Percentiles rank a stretch among this genome's conserved stretches.
Evolutionary conservation across 768 basidiomycete species (phyloP).

Genomic region (Arthromyces matolae): DNA sequence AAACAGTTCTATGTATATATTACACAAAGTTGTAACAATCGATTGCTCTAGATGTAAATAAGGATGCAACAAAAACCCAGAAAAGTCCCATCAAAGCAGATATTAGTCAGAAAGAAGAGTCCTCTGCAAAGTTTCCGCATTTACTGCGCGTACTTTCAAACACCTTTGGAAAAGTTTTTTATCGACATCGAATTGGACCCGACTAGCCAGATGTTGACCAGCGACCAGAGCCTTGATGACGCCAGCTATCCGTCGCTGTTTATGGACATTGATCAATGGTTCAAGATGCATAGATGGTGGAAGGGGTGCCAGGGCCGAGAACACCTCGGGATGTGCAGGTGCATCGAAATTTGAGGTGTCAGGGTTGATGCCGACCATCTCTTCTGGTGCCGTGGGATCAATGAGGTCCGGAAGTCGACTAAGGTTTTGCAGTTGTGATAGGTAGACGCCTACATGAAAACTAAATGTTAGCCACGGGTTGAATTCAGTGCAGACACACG

Average conservation of each 20-base stretch:
- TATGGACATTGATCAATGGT: constrained; percentile 85
- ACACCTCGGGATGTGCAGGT: constrained; percentile 76
- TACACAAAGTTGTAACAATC: constrained; percentile 9
- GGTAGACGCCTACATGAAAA: constrained; percentile 58
- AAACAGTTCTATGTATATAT: constrained; percentile 9
- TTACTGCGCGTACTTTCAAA: constrained; percentile 64
- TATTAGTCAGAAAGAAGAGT: constrained; percentile 29
- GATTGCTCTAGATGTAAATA: constrained; percentile 16
- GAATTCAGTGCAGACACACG: constrained; percentile 17
- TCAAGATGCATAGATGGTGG: constrained; percentile 78
- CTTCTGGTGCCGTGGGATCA: constrained; percentile 77
- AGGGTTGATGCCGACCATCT: constrained; percentile 61
- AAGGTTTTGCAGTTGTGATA: constrained; percentile 64
- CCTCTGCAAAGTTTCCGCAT: constrained; percentile 50
- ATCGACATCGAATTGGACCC: constrained; percentile 65
- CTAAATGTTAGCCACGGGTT: background rate
- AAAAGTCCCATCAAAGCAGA: constrained; percentile 9
- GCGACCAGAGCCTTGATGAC: constrained; percentile 79
- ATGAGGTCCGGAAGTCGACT: constrained; percentile 74
- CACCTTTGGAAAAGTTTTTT: constrained; percentile 76
- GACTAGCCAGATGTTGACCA: constrained; percentile 78
- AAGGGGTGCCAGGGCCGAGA: constrained; percentile 65
- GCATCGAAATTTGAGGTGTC: constrained; percentile 60
- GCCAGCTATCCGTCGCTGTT: constrained; percentile 76
- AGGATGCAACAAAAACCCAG: constrained; percentile 14